Evolutionary conservation across 495 filamentous ascomycete genomes (phyloP), one percentile per base, ranked within the genome.

Genomic region (Aspergillus heteromorphus): DNA sequence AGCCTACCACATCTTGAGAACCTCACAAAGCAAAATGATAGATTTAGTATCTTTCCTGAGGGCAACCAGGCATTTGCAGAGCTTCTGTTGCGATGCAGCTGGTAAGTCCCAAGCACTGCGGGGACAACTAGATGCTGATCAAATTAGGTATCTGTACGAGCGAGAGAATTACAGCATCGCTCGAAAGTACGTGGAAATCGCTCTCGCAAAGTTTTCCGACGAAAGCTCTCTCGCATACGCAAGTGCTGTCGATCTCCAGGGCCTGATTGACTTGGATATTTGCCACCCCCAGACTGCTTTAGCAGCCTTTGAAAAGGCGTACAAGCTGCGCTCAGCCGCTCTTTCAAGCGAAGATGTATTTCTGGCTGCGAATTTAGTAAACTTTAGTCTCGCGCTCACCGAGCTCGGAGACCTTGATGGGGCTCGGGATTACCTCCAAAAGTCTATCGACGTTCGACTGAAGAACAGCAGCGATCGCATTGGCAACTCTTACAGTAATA

Each of bases 401-500:
- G 64, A 65, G 48, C 23, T 63, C 17, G 57, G 40, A 9, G 51
- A 61, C 19, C 54, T 65, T 2, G 59, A 60, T 11, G 49, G 65
- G 38, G 65, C 65, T 17, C 57, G 52, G 14, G 52, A 58, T 1
- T 38, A 42, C 11, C 58, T 65, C 36, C 27, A 62, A 23, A 29
- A 55, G 41, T 64, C 64, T 8, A 60, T 68, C 18, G 52, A 54
- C 11, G 62, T 68, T 38, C 64, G 65, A 6, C 45, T 64, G 13
- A 14, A 48, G n/a, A 50, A 52, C 13, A 54, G 56, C 27, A 62
- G 49, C 31, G 51, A 61, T 42, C 16, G 61, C 14, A 68, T 66
- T 38, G 63, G 61, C 9, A 68, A 68, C 43, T 62, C 61, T 7
- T 68, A 68, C 42, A 64, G 58, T 48, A 66, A 66, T 36, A 57